These are phyloP conservation scores for Dentipellis fragilis DNA, from an alignment of 768 basidiomycete genomes.

Conservation along the genomic window DNA sequence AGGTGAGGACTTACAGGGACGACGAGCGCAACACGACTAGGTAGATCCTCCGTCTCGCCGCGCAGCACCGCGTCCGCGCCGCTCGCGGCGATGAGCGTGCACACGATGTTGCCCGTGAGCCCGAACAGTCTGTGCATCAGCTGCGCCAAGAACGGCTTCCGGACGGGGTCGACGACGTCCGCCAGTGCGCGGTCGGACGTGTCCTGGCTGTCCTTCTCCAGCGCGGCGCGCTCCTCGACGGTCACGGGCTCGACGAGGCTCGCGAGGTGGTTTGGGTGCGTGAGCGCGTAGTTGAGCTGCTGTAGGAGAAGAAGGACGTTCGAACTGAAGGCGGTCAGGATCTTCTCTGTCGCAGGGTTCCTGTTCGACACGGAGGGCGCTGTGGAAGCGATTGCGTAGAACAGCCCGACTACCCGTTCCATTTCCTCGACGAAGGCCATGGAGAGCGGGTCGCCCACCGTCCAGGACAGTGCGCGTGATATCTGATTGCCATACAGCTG, in stretches of 20 bases:
- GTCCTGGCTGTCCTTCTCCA: constrained; percentile 48
- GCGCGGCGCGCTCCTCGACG: constrained; percentile 54
- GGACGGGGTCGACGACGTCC: constrained; percentile 48
- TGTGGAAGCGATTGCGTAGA: constrained; percentile 61
- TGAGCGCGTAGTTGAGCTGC: constrained; percentile 81
- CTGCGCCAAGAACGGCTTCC: constrained; percentile 62
- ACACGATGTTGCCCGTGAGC: constrained; percentile 59
- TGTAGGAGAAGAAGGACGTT: constrained; percentile 70
- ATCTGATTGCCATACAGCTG: constrained; percentile 81
- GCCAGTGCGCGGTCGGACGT: constrained; percentile 24
- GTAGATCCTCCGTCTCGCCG: constrained; percentile 63
- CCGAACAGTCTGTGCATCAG: constrained; percentile 65
- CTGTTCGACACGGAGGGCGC: constrained; percentile 34
- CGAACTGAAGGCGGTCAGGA: constrained; percentile 58
- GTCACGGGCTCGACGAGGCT: constrained; percentile 75
- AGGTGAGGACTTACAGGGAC: constrained; percentile 50
- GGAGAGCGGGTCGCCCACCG: constrained; percentile 67
- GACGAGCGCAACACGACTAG: constrained; percentile 53
- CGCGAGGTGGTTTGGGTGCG: constrained; percentile 83
- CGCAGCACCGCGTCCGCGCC: constrained; percentile 58
- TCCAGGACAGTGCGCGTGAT: constrained; percentile 70
- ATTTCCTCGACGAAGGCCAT: constrained; percentile 74
- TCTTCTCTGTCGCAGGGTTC: constrained; percentile 45
- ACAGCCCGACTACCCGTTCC: constrained; percentile 68
- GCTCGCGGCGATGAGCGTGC: constrained; percentile 61